Evolutionary conservation across 768 basidiomycete species (phyloP), one percentile per base, ranked within the genome.

Genomic region (Cubamyces lactineus): DNA sequence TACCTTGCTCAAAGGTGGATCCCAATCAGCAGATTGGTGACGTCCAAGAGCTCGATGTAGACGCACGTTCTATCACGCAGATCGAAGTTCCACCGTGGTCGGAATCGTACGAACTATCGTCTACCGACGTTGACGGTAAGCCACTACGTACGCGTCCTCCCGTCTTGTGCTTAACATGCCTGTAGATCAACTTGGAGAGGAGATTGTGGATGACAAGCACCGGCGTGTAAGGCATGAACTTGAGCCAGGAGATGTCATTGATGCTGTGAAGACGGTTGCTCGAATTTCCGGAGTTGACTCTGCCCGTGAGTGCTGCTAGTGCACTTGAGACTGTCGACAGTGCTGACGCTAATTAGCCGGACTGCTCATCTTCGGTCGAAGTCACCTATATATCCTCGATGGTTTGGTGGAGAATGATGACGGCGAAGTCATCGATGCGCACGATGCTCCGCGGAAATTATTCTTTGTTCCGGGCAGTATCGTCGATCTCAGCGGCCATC

Each of bases 211-310:
- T 48, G 94, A 96, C 74, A 96, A 94, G 69, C 88, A 94, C 72
- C 84, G 94, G 17, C 79, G 92, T 57, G 86, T 97, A 7, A 82
- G 93, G 42, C 92, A 94, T 68, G 89, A 94, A 61, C 79, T 96
- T 24, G 92, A 95, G 70, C 86, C 91, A 23, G 92, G 92, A 3
- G 95, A 98, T 72, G 83, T 94, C 8, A 92, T 98, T 39, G 92
- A 96, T 65, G 92, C 86, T 15, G 86, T 92, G 7, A 83, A 83
- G 54, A 98, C 95, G 12, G 92, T 96, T 49, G 91, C 92, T 6
- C 84, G 94, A 13, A 86, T 97, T 51, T 86, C 86, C 15, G 96
- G 95, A 1, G 92, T 98, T 4, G 96, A 97, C 73, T 92, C 93
- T 16, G 93, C 88, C 62, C 94, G 94, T 95, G 64, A 71, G 89